Base-by-base conservation (phyloP, 768 basidiomycete species). In the Mycena alexandri region DNA sequence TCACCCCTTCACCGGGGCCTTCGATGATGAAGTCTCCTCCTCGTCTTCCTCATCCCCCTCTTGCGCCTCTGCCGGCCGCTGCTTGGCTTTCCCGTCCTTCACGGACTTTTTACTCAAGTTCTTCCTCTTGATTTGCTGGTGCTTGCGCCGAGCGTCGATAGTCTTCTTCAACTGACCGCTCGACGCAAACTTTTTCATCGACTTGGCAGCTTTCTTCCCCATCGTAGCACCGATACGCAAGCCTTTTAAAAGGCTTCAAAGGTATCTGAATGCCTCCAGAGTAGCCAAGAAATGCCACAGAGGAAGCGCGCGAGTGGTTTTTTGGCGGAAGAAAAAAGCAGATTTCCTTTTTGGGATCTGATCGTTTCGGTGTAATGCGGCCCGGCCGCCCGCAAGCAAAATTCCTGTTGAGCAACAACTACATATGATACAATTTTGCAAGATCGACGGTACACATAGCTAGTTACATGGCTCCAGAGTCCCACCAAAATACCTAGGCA, bases 81-180 rank as follows among this genome's bases (percentile, higher is more conserved):
- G 68, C 46, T 75, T 73, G 5, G 71, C 71, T 61, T 86, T 78
- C 36, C 75, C 74, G 69, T 75, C 80, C 68, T 80, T 85, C 71
- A 76, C 72, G 62, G 82, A 82, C 71, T 84, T 87, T 70, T 91
- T 85, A 46, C 84, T 83, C 74, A 93, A 86, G 33, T 88, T 83
- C 77, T 90, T 90, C 79, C 91, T 92, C 73, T 88, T 86, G 68
- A 88, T 81, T 74, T 93, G 87, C 74, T 95, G 91, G 73, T 91
- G 88, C 72, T 94, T 93, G 64, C 90, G 87, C n/a, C 96, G 85
- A 7, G 90, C 86, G 72, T 94, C 86, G 56, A 99, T 98, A 21
- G 89, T 88, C 71, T 93, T 92, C 75, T 94, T 94, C 59, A 99
- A 88, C 75, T 92, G 90, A 1, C 96, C 96, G 65, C 93, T 94